Conservation (phyloP, 1,139 yeast species). For the Debaryomyces nepalensis region DNA sequence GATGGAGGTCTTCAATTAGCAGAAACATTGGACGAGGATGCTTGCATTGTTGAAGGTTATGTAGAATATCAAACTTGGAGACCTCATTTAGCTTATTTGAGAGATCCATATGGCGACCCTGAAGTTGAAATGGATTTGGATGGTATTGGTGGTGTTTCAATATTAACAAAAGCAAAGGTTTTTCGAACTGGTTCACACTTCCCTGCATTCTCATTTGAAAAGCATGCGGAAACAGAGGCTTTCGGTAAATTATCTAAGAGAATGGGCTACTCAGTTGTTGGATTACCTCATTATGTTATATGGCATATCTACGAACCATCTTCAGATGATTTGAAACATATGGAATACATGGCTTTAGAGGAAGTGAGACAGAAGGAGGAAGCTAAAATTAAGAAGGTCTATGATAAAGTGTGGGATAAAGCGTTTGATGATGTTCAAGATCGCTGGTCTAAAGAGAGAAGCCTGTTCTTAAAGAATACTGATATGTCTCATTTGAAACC, state of each 20-base stretch:
- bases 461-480: conserved; percentile 70
- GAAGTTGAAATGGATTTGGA: conserved; percentile 87
- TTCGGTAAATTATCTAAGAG: conserved; percentile 83
- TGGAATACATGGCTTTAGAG: conserved; percentile 97
- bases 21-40: conserved; percentile 77
- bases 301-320: conserved; percentile 95
- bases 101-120: conserved; percentile 87
- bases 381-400: conserved; percentile 65
- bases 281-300: conserved; percentile 86
- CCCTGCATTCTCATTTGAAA: conserved; percentile 89
- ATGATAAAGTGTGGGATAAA: conserved; percentile 73
- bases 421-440: conserved; percentile 76
- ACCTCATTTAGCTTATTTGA: conserved; percentile 83
- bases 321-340: conserved; percentile 82
- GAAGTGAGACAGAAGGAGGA: conserved; percentile 76
- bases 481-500: conserved; percentile 57
- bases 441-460: conserved; percentile 71
- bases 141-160: conserved; percentile 91
- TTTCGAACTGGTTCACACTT: conserved; percentile 83
- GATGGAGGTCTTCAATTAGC: conserved; percentile 85
- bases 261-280: conserved; percentile 82
- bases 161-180: conserved; percentile 77
- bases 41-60: conserved; percentile 89
- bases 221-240: conserved; percentile 93
- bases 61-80: conserved; percentile 94